Conservation (phyloP, 352 stramenopile species). For the Phytopythium aichiense region DNA sequence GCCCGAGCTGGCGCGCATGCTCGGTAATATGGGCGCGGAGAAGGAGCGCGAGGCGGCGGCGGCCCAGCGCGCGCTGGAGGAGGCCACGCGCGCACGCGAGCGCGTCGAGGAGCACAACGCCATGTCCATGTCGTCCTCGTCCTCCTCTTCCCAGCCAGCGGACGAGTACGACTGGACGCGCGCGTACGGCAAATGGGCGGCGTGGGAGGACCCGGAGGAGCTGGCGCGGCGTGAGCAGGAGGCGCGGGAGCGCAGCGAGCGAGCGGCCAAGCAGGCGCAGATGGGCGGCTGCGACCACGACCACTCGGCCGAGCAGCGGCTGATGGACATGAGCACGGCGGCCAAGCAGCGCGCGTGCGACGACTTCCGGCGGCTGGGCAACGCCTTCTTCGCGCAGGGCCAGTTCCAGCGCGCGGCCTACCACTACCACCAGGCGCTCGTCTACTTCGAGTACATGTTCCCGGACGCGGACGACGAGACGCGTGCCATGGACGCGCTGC, state of each 20-base stretch:
- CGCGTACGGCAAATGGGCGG: slow-evolving; percentile 77
- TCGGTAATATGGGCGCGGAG: slow-evolving; percentile 57
- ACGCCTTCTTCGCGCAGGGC: slow-evolving; percentile 72
- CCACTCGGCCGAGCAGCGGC: slow-evolving; percentile 82
- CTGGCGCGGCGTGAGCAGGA: slow-evolving; percentile 60
- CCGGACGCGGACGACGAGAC: slow-evolving; percentile 59
- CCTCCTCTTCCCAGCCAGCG: slow-evolving; percentile 6
- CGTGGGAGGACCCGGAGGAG: slow-evolving; percentile 78
- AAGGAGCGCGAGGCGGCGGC: slow-evolving; percentile 45
- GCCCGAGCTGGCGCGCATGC: slow-evolving; percentile 60
- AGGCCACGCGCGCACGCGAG: slow-evolving; percentile 38
- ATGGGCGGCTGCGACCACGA: slow-evolving; percentile 74
- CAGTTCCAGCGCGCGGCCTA: slow-evolving; percentile 79
- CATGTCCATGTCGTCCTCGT: slow-evolving; percentile 14
- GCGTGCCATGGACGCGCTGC: slow-evolving; percentile 36
- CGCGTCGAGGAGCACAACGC: slow-evolving; percentile 24
- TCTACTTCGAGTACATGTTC: slow-evolving; percentile 89
- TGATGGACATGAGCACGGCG: slow-evolving; percentile 81
- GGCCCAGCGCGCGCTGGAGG: slow-evolving; percentile 24
- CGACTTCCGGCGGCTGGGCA: slow-evolving; percentile 62
- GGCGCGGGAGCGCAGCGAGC: slow-evolving; percentile 56
- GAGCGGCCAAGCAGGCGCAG: slow-evolving; percentile 32
- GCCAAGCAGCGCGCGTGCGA: slow-evolving; percentile 64
- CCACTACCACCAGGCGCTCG: slow-evolving; percentile 77
- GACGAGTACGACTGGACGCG: slow-evolving; percentile 64